Base-by-base conservation (phyloP, 495 filamentous ascomycete genomes). In the Pseudomonodictys pantanalensis region DNA sequence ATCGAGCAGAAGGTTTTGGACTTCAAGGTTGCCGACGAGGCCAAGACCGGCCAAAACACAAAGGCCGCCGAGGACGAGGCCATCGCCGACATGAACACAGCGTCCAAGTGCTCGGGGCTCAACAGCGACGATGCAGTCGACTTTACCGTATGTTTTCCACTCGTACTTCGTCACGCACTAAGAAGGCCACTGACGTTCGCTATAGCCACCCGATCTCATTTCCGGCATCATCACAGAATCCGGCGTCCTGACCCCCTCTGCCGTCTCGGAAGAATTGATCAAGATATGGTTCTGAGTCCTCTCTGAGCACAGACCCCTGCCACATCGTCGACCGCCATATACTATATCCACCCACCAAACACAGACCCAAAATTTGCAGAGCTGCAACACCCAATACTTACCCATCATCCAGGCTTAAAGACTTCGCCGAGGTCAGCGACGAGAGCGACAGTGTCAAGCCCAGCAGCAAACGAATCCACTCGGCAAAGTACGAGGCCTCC, bases 181-280 rank as follows among this genome's bases (percentile, higher is more conserved):
- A n/a, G n/a, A n/a, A n/a, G n/a, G n/a, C n/a, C n/a, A n/a, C n/a
- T n/a, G n/a, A n/a, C n/a, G n/a, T n/a, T n/a, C n/a, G n/a, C n/a
- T 42, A 17, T 55, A 81, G 68, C 87, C 90, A 30, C 89, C 89
- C 7, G 80, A 90, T 64, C 75, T 91, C 47, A 90, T 96, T 41
- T 87, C 87, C 7, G 87, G 86, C 7, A 77, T 92, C 57, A 87
- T 92, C 55, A 91, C 88, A 1, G 89, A 92, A 66, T 77, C 76
- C 28, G 88, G 89, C 46, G 83, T 91, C 3, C 72, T 89, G 53
- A 87, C 86, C 11, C 87, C 89, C 5, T 88, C 83, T 68, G 86
- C 86, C 18, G 87, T 89, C 47, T 88, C 85, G 65, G 86, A 90
- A 69, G 86, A 89, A 69, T 67, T 90, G 67, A 89, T 90, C 68